These are phyloP conservation scores for Neolentinus lepideus DNA, from an alignment of 1,284 basidiomycete genomes.

Conservation along the genomic window DNA sequence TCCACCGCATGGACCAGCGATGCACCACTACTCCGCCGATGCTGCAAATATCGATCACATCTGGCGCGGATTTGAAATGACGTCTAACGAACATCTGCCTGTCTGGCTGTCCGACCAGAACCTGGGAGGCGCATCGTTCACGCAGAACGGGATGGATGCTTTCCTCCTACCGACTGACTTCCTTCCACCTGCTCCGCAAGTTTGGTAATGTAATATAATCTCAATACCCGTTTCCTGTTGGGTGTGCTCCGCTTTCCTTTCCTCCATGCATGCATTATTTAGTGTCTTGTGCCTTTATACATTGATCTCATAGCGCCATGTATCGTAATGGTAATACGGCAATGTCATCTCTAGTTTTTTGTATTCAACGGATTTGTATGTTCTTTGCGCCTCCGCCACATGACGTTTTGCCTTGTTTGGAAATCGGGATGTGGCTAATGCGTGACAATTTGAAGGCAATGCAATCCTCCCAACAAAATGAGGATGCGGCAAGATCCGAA, in stretches of 20 bases:
- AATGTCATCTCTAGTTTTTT: not conserved
- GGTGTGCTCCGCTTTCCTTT: not conserved
- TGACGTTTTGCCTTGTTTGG: too few species aligned
- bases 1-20: conserved; percentile 21
- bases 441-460: too few species aligned
- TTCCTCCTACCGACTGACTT: conserved; percentile 73
- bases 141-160: conserved; percentile 76
- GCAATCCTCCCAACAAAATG: too few species aligned
- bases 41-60: conserved; percentile 60
- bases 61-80: conserved; percentile 65
- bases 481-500: too few species aligned
- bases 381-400: not conserved
- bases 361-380: not conserved
- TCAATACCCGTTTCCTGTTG: not conserved
- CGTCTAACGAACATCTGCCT: conserved; percentile 65
- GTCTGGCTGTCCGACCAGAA: conserved; percentile 80
- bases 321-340: not conserved
- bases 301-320: not conserved
- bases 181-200: conserved; percentile 59
- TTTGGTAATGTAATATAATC: conserved; percentile 42
- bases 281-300: not conserved
- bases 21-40: conserved; percentile 19
- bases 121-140: conserved; percentile 64
- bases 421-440: too few species aligned
- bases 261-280: not conserved